These are phyloP conservation scores for Talaromyces nanjingensis DNA, from an alignment of 495 filamentous ascomycete genomes.

Conservation along the genomic window DNA sequence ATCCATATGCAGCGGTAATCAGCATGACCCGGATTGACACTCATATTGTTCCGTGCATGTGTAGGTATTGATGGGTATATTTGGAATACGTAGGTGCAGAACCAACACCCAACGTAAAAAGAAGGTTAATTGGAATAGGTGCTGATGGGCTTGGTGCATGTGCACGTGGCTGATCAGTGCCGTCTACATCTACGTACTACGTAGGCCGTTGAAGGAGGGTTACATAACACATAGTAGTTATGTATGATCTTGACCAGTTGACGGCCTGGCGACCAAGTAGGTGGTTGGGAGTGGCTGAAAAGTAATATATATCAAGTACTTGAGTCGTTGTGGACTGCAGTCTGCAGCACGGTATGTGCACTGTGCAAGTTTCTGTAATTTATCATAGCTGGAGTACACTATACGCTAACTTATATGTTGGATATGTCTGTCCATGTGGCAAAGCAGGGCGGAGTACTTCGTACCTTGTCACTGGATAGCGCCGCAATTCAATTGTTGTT, in stretches of 20 bases:
- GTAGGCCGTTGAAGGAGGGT: no score
- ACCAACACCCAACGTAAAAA: neutral
- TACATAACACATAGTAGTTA: neutral
- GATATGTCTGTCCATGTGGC: neutral
- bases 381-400: neutral
- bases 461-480: neutral
- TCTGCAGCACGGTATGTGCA: neutral
- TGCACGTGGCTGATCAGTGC: neutral
- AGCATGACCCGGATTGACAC: neutral
- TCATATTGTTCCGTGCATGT: neutral
- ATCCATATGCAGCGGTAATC: neutral
- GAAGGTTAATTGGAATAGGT: neutral
- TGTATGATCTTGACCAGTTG: neutral
- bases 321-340: neutral
- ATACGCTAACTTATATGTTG: neutral
- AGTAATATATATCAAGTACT: neutral
- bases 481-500: neutral
- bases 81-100: no score
- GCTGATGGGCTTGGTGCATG: neutral
- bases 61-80: no score
- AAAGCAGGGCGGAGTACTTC: neutral
- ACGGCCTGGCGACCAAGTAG: neutral
- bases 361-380: neutral
- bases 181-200: neutral
- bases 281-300: neutral